Percentiles rank a stretch among this genome's conserved stretches.
Evolutionary conservation across 1,284 basidiomycete genomes (phyloP).

Genomic region (Coniferiporia weirii): DNA sequence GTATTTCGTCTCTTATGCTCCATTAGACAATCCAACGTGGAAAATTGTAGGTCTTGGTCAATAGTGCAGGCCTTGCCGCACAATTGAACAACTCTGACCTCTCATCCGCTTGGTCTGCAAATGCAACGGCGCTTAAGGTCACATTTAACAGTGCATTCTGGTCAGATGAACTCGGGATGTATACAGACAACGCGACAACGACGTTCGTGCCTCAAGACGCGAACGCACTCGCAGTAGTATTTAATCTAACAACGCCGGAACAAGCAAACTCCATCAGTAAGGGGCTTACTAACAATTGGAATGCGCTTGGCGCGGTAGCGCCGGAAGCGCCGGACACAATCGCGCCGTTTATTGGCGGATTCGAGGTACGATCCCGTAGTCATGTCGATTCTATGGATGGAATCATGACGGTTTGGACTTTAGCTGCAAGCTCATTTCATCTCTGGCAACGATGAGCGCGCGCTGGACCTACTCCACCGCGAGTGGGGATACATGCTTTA

Average conservation of each 20-base stretch:
- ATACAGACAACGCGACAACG: conserved; percentile 40
- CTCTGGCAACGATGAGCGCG: conserved; percentile 40
- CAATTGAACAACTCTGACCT: conserved; percentile 34
- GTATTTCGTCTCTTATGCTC: background rate
- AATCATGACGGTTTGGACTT: background rate
- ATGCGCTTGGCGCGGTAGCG: conserved; percentile 41
- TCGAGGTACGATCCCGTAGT: conserved; percentile 35
- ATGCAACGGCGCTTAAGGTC: conserved; percentile 39
- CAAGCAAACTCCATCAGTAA: conserved; percentile 39
- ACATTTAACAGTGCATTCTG: conserved; percentile 41
- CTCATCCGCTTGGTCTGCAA: conserved; percentile 32
- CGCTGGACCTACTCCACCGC: conserved; percentile 41
- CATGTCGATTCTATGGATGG: background rate
- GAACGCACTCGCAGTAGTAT: conserved; percentile 45
- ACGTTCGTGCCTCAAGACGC: conserved; percentile 46
- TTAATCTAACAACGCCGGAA: conserved; percentile 39
- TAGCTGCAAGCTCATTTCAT: conserved; percentile 49
- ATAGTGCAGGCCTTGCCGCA: conserved; percentile 40
- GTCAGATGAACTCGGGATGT: conserved; percentile 40
- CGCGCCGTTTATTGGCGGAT: conserved; percentile 45
- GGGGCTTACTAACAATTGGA: conserved; percentile 44
- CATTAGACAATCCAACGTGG: background rate
- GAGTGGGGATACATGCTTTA: conserved; percentile 54
- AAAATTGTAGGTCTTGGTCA: conserved; percentile 36
- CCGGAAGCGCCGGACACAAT: conserved; percentile 50